Base-by-base conservation (phyloP, 148 eudicot species). In the Salicornia ramosissima region DNA sequence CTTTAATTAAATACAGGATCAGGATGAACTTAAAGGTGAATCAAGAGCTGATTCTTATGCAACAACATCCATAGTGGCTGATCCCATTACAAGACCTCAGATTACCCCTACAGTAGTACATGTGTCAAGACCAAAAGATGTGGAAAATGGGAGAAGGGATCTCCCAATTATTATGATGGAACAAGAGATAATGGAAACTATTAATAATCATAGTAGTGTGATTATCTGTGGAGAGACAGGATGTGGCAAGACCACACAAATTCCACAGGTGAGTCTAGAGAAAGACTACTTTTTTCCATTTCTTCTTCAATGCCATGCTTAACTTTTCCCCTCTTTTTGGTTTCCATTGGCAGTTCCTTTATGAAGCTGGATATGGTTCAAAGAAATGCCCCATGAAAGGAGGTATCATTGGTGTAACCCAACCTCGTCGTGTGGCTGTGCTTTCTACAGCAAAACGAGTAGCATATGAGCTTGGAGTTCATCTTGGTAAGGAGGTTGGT, bases 111-210 rank as follows among this genome's bases (percentile, higher is more conserved):
- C 78, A 52, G 87, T 90, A 54, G 89, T 94, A 52, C 90, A 78
- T 62, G 96, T 94, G n/a, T 79, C 85, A 72, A 86, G 99, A 55
- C 96, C 96, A 54, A 76, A 78, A 73, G 96, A 88, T 70, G 84
- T 91, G 62, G 86, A 88, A 72, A 65, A 66, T 31, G 79, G 71
- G 40, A 87, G 99, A 74, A 83, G 72, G 77, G 91, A 86, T 61
- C 93, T 94, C 64, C 99, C 99, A 11, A 89, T 94, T 54, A 83
- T 87, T 66, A 87, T 86, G 97, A 86, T 86, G 97, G 99, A 94
- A 80, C 99, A 91, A 73, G 99, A 94, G 83, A 83, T 94, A 65
- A 91, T 94, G 99, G 97, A 94, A 84, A 89, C 93, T 67, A 91
- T 94, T 70, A 90, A 86, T 75, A 84, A 79, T 67, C 84, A 87